Evolutionary conservation across 148 eudicot genomes (phyloP), one percentile per base, ranked within the genome.

Genomic region (Silene conica): DNA sequence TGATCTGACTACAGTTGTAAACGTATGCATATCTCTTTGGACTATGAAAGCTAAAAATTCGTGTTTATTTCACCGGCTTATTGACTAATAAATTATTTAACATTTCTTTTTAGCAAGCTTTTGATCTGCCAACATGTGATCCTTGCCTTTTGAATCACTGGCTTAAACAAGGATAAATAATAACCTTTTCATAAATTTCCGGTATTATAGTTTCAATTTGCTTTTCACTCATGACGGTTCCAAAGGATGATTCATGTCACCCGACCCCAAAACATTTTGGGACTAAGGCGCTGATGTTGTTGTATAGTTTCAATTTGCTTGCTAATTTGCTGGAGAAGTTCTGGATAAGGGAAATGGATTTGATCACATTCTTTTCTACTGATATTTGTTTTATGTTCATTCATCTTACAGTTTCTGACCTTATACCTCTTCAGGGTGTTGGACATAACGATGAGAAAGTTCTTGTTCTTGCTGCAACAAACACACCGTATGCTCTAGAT

Each of bases 391-490:
- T 65, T 63, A 26, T 64, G 58, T 20, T 41, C 64, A 20, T 41
- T 64, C 5, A 62, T 10, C 31, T 26, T 59, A 21, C 74, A 19
- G 31, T 41, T 61, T 64, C 10, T 55, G 20, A 56, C 19, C 19
- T 23, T 62, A 13, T 14, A 16, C 16, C 69, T 74, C 73, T 65
- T 69, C 70, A 94, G 98, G 98, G 98, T 78, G 98, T 94, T 43
- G 98, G 98, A 34, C 88, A 90, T 83, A 87, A 87, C 75, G 98
- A 94, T 76, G 98, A 94, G 8, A 94, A 94, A 88, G 98, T 94
- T 70, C 96, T 94, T 56, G 96, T 92, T 81, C 92, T 94, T 74
- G 98, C 97, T 57, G 96, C 97, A 41, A 95, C 99, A 59, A 95
- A 95, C 79, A 94, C 98, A 41, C 98, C 98, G 5, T 94, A 94